Evolutionary conservation across 2,329 filamentous ascomycete species (phyloP).

Genomic region (Ophiostoma fasciatum): DNA sequence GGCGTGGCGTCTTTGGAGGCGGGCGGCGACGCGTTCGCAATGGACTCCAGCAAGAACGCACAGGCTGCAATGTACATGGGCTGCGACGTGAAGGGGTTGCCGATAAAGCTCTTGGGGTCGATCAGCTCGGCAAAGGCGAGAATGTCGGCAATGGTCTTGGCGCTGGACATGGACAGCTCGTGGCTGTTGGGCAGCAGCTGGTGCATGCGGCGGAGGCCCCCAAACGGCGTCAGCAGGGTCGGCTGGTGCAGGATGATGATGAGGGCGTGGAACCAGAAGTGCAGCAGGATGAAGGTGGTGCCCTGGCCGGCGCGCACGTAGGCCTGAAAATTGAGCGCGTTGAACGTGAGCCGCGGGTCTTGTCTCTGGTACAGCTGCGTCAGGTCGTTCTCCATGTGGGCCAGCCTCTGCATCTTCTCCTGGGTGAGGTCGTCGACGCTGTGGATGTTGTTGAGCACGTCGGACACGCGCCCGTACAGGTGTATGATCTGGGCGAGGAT

Average conservation of each 20-base stretch:
- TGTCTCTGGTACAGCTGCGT: slow-evolving; percentile 59
- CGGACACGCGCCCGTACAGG: slow-evolving; percentile 70
- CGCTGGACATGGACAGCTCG: slow-evolving; percentile 72
- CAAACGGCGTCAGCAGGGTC: slow-evolving; percentile 64
- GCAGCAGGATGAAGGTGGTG: slow-evolving; percentile 72
- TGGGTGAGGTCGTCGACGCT: slow-evolving; percentile 58
- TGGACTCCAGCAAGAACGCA: slow-evolving; percentile 74
- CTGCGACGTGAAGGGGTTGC: slow-evolving; percentile 80
- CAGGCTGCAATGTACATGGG: slow-evolving; percentile 87
- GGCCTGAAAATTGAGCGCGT: slow-evolving; percentile 71
- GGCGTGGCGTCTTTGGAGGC: slow-evolving; percentile 46
- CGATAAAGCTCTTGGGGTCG: slow-evolving; percentile 71
- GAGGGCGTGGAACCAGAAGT: slow-evolving; percentile 79
- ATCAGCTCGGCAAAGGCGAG: slow-evolving; percentile 74
- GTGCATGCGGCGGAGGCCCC: slow-evolving; percentile 40
- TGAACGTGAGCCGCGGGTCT: slow-evolving; percentile 64
- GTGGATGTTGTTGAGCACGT: slow-evolving; percentile 69
- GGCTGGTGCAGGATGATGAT: slow-evolving; percentile 78
- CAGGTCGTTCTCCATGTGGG: slow-evolving; percentile 66
- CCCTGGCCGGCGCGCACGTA: slow-evolving; percentile 71
- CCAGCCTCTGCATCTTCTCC: slow-evolving; percentile 57
- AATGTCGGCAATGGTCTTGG: slow-evolving; percentile 84
- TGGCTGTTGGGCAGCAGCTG: slow-evolving; percentile 68
- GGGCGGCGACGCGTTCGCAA: slow-evolving; percentile 51
- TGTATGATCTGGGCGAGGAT: slow-evolving; percentile 72